Percentiles rank a stretch among this genome's conserved stretches.
These are phyloP conservation scores for Clavaria fumosa DNA, from an alignment of 768 basidiomycete genomes.

Conservation along the genomic window DNA sequence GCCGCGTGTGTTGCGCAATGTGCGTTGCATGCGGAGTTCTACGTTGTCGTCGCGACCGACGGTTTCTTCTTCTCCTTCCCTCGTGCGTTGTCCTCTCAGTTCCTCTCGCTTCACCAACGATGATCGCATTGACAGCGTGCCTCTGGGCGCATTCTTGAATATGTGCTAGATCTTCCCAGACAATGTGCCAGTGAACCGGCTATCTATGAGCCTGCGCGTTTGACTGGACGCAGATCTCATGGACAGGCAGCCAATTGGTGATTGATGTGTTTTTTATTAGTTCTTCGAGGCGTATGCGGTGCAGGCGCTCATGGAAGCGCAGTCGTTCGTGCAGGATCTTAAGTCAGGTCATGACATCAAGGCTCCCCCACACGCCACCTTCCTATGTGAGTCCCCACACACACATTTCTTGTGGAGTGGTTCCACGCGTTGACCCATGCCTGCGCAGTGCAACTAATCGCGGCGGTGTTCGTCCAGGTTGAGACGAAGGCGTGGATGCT, in stretches of 20 bases:
- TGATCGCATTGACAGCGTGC: constrained; percentile 49
- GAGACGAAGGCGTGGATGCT: constrained; percentile 82
- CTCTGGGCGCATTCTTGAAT: constrained; percentile 81
- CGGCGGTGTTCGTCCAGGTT: constrained; percentile 68
- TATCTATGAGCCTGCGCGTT: constrained; percentile 88
- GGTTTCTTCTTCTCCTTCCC: constrained; percentile 85
- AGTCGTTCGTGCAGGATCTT: constrained; percentile 71
- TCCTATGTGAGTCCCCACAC: constrained; percentile 31
- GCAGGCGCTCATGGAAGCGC: constrained; percentile 67
- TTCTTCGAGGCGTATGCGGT: constrained; percentile 80
- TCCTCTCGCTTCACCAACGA: constrained; percentile 2
- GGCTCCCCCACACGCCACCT: constrained; percentile 82
- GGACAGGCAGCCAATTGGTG: constrained; percentile 39
- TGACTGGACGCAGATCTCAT: constrained; percentile 67
- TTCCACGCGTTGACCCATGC: neutral
- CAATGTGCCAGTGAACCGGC: constrained; percentile 73
- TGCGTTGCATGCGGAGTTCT: constrained; percentile 93
- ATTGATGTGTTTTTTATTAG: constrained; percentile 8
- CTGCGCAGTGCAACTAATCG: constrained; percentile 49
- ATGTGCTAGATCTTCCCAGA: constrained; percentile 84
- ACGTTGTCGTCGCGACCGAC: constrained; percentile 43
- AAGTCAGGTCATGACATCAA: constrained; percentile 95
- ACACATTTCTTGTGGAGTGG: constrained; percentile 1
- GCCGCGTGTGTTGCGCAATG: constrained; percentile 87
- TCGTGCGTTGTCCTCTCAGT: constrained; percentile 30